These are phyloP conservation scores for Colletotrichum caudatum DNA, from an alignment of 2,329 filamentous ascomycete genomes.

Conservation along the genomic window DNA sequence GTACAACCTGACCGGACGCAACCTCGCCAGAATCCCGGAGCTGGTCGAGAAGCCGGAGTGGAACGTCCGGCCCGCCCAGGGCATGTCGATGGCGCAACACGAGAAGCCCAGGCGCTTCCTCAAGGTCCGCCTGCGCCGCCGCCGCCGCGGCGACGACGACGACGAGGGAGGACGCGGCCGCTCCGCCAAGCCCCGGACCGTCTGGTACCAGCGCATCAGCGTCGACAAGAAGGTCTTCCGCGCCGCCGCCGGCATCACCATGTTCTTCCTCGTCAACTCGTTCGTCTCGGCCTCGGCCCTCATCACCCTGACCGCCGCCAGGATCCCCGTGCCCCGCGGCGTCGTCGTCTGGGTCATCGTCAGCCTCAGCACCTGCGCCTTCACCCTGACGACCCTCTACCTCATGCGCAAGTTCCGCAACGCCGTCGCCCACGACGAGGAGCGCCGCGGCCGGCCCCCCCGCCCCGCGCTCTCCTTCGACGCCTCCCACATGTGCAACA, in stretches of 20 bases:
- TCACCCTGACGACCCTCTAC: conserved; percentile 1
- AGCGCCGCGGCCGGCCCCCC: conserved; percentile 6
- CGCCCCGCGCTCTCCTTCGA: conserved; percentile 1
- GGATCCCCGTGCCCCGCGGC: background rate
- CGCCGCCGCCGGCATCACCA: background rate
- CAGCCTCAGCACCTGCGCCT: conserved; percentile 13
- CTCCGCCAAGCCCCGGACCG: conserved; percentile 5
- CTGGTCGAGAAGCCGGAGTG: conserved; percentile 14
- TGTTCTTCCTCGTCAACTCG: conserved; percentile 21
- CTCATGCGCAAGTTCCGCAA: conserved; percentile 31
- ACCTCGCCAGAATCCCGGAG: conserved; percentile 11
- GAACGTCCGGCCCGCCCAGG: background rate
- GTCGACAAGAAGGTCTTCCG: conserved; percentile 18
- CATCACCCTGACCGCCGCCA: conserved; percentile 3
- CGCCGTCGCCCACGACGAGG: conserved; percentile 20
- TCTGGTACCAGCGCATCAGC: conserved; percentile 33
- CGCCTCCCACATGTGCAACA: background rate
- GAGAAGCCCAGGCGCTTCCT: background rate
- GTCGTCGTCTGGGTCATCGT: conserved; percentile 28
- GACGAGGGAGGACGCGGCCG: background rate
- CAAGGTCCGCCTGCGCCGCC: background rate
- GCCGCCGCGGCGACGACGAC: background rate
- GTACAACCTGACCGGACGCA: background rate
- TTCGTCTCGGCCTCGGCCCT: conserved; percentile 12
- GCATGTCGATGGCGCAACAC: background rate